Conservation (phyloP, 1,284 basidiomycete species). For the Sanghuangporus weigelae region DNA sequence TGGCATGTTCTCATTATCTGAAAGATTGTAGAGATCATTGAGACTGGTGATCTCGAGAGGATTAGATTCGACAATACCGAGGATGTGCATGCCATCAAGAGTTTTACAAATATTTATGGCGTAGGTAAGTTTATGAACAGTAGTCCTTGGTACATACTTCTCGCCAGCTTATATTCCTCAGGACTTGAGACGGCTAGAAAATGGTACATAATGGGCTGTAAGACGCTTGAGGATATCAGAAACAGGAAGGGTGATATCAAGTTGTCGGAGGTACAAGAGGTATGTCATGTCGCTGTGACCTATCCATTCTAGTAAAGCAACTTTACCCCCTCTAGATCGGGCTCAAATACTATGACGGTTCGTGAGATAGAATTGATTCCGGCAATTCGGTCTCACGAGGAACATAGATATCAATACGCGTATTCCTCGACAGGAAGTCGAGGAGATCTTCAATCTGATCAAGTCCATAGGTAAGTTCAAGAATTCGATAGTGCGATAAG, state of each 20-base stretch:
- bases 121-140: constrained; percentile 50
- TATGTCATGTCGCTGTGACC: constrained; percentile 18
- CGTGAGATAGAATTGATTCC: constrained; percentile 8
- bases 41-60: constrained; percentile 60
- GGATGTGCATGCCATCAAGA: constrained; percentile 44
- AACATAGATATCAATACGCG: constrained; percentile 62
- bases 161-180: constrained; percentile 23
- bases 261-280: constrained; percentile 58
- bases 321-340: constrained; percentile 44
- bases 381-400: neutral
- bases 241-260: constrained; percentile 53
- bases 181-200: constrained; percentile 58
- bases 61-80: constrained; percentile 59
- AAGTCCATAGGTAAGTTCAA: constrained; percentile 54
- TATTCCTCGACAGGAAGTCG: constrained; percentile 83
- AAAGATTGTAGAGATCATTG: constrained; percentile 73
- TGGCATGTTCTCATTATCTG: neutral
- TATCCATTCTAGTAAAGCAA: constrained; percentile 1
- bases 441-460: constrained; percentile 66
- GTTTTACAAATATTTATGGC: constrained; percentile 80
- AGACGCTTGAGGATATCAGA: constrained; percentile 71
- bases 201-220: constrained; percentile 74
- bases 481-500: neutral
- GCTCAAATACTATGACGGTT: constrained; percentile 72
- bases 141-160: neutral